These are phyloP conservation scores for Geotrichum klebahnii DNA, from an alignment of 1,139 yeast genomes.

Conservation along the genomic window DNA sequence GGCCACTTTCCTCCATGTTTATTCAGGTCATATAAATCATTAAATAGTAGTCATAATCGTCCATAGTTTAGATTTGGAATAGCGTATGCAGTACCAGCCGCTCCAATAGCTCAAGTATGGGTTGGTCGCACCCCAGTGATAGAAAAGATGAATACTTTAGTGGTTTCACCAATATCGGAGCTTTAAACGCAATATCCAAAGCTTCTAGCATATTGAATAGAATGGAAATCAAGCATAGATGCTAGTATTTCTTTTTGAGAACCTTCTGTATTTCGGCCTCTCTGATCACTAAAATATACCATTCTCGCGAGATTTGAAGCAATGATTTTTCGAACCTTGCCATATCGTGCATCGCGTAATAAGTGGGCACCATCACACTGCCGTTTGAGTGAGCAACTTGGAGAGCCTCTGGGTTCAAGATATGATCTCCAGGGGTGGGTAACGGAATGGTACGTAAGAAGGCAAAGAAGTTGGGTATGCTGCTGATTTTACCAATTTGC, in stretches of 20 bases:
- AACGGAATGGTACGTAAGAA: slow-evolving; percentile 5
- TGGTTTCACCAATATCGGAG: no score
- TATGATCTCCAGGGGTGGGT: slow-evolving; percentile 1
- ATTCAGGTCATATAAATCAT: no score
- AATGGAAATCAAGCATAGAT: background rate
- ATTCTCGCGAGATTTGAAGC: slow-evolving; percentile 6
- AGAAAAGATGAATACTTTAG: no score
- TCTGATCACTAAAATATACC: slow-evolving; percentile 11
- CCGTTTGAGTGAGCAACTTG: background rate
- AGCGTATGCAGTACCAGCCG: no score
- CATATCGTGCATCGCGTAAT: background rate
- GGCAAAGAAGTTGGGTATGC: slow-evolving; percentile 6
- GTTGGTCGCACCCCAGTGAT: no score
- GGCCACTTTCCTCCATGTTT: no score
- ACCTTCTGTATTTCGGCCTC: slow-evolving; percentile 6
- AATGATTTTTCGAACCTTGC: background rate
- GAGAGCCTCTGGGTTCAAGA: background rate
- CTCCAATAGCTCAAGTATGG: no score
- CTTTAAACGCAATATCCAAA: background rate
- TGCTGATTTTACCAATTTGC: slow-evolving; percentile 9
- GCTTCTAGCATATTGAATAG: no score
- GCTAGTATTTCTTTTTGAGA: background rate
- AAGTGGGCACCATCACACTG: background rate
- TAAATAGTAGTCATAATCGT: no score
- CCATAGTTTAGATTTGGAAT: no score